A percentile compares a stretch with the other conserved stretches of the same genome.
phyloP scores from a whole-genome alignment of 306 rosid species.

The Gillenia trifoliata region DNA sequence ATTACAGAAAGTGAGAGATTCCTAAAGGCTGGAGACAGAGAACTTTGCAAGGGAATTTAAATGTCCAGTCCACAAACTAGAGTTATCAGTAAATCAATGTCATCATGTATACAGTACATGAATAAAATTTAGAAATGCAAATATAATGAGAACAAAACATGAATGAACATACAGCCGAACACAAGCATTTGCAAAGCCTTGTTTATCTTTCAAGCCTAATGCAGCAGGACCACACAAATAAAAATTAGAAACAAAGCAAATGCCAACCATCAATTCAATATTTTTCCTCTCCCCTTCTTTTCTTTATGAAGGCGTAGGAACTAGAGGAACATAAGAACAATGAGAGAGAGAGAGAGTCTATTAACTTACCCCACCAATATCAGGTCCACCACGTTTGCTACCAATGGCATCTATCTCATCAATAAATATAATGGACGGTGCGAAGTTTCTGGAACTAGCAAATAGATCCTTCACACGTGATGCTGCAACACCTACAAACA shows the following conservation, averaged over 20 bases:
- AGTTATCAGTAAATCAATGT: not conserved
- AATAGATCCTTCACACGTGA: conserved; percentile 97
- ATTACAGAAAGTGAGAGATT: not conserved
- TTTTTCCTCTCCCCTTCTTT: not conserved
- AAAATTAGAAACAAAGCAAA: not conserved
- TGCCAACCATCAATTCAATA: not conserved
- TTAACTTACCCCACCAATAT: conserved; percentile 91
- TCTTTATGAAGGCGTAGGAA: too few species aligned
- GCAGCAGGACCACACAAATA: not conserved
- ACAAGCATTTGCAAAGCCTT: not conserved
- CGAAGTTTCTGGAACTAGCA: conserved; percentile 76
- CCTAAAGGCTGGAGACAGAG: not conserved
- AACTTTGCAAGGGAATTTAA: not conserved
- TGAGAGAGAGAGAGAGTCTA: not conserved
- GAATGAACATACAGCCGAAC: not conserved
- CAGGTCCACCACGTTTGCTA: conserved; percentile 99
- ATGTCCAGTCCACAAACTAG: not conserved
- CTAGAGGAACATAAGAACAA: not conserved
- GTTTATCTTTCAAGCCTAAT: not conserved
- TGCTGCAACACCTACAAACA: conserved; percentile 99
- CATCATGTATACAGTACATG: not conserved
- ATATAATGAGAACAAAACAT: not conserved
- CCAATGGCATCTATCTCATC: conserved; percentile 99
- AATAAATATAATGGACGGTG: conserved; percentile 91
- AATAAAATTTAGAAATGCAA: not conserved